These are phyloP conservation scores for Acanthamoeba comandoni DNA, from an alignment of 208 protist genomes.

Conservation along the genomic window DNA sequence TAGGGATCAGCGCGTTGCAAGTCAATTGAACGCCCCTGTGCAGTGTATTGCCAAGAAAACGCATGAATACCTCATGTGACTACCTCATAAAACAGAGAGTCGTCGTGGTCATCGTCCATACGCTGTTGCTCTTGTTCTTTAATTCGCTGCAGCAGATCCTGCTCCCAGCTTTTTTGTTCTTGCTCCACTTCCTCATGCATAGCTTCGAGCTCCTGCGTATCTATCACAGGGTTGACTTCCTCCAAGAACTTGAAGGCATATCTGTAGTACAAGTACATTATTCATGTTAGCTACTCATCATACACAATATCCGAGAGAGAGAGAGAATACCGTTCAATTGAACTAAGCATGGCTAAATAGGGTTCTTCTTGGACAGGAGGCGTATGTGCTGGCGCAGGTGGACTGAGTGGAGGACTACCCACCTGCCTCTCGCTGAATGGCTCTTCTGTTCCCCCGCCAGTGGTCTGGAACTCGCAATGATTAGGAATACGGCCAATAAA, in stretches of 20 bases:
- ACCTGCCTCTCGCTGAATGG: neutral
- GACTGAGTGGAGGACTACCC: neutral
- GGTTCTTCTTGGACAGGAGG: neutral
- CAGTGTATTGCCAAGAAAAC: conserved; percentile 17
- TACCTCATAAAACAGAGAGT: conserved; percentile 69
- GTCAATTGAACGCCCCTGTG: neutral
- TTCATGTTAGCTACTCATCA: conserved; percentile 7
- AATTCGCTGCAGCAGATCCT: conserved; percentile 30
- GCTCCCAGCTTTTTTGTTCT: conserved; percentile 51
- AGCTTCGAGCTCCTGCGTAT: conserved; percentile 30
- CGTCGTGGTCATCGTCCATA: neutral
- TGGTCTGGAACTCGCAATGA: neutral
- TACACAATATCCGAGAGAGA: neutral
- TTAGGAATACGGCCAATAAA: neutral
- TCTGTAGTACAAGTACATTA: conserved; percentile 24
- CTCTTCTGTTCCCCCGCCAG: neutral
- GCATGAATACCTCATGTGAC: conserved; percentile 47
- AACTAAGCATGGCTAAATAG: conserved; percentile 13
- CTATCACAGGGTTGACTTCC: conserved; percentile 63
- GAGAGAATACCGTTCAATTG: conserved; percentile 5
- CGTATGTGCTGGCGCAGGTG: neutral
- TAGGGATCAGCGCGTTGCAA: neutral
- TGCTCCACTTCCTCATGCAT: conserved; percentile 49
- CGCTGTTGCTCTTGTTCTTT: conserved; percentile 19
- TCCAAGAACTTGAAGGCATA: conserved; percentile 75